Percentiles rank a stretch among this genome's conserved stretches.
Conservation (phyloP, 805 yeast genomes). For the Cyberlindnera saturnus region DNA sequence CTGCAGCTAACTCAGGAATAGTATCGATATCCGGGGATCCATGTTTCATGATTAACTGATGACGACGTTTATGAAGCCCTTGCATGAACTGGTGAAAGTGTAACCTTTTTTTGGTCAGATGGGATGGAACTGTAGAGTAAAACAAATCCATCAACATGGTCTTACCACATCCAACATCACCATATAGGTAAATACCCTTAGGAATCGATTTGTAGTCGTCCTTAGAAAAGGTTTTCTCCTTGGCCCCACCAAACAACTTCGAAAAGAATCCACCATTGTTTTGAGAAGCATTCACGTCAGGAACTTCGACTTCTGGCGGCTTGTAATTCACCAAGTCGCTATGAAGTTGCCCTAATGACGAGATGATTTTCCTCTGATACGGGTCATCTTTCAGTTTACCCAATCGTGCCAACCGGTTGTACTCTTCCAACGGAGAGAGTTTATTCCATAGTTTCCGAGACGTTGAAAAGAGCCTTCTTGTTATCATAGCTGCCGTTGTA, state of each 20-base stretch:
- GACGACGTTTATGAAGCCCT: slow-evolving; percentile 79
- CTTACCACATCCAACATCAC: slow-evolving; percentile 98
- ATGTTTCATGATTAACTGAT: slow-evolving; percentile 60
- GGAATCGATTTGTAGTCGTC: slow-evolving; percentile 42
- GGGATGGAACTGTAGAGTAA: slow-evolving; percentile 74
- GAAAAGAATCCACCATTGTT: slow-evolving; percentile 29
- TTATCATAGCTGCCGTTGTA: not conserved
- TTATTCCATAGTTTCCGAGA: slow-evolving; percentile 6
- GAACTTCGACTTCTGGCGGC: slow-evolving; percentile 59
- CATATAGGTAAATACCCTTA: slow-evolving; percentile 84
- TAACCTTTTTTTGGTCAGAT: slow-evolving; percentile 70
- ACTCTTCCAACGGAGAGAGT: slow-evolving; percentile 44
- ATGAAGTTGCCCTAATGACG: slow-evolving; percentile 56
- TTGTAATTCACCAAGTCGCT: slow-evolving; percentile 43
- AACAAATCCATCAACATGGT: slow-evolving; percentile 98
- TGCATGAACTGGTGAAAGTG: slow-evolving; percentile 99
- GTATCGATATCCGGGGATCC: slow-evolving; percentile 70
- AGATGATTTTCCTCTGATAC: slow-evolving; percentile 71
- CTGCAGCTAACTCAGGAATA: slow-evolving; percentile 78
- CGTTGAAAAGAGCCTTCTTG: slow-evolving; percentile 7
- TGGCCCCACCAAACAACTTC: slow-evolving; percentile 17
- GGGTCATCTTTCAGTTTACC: slow-evolving; percentile 64
- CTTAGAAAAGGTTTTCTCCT: not conserved
- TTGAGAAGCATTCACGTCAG: slow-evolving; percentile 25
- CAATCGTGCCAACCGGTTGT: slow-evolving; percentile 40